Percentiles rank a stretch among this genome's conserved stretches.
Conservation (phyloP, 148 eudicot genomes). For the Polygonum aviculare region DNA sequence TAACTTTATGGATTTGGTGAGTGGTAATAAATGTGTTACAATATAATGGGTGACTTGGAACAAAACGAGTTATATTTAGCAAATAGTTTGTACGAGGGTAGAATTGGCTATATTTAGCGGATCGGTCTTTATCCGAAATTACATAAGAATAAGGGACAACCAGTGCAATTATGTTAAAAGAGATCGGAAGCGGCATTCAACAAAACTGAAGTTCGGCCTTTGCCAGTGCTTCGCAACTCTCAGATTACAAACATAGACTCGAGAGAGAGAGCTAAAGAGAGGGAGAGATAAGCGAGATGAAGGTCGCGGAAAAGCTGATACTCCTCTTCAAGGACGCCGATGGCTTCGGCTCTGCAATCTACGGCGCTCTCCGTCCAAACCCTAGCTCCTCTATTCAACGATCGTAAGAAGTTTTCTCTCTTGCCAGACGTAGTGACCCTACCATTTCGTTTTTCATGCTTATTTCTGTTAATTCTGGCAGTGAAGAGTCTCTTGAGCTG, state of each 20-base stretch:
- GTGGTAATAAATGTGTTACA: too few relatives aligned
- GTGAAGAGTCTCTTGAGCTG: slow-evolving; percentile 48
- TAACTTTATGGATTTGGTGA: too few relatives aligned
- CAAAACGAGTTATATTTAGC: too few relatives aligned
- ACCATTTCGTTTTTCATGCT: background rate
- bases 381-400: slow-evolving; percentile 31
- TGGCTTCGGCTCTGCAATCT: slow-evolving; percentile 36
- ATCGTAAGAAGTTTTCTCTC: slow-evolving; percentile 23
- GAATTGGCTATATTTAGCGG: too few relatives aligned
- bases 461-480: slow-evolving; percentile 13
- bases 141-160: too few relatives aligned
- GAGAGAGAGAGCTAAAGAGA: background rate
- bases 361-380: slow-evolving; percentile 40
- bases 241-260: background rate
- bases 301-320: slow-evolving; percentile 46
- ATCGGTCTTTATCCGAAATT: too few relatives aligned
- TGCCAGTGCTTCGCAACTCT: background rate
- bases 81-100: too few relatives aligned
- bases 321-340: slow-evolving; percentile 40
- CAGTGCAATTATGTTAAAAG: background rate
- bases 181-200: too few relatives aligned
- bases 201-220: background rate
- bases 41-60: too few relatives aligned
- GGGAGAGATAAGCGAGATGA: slow-evolving; percentile 24
- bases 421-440: background rate